Evolutionary conservation across 441 rosid genomes (phyloP).

Genomic region (Theobroma grandiflorum): DNA sequence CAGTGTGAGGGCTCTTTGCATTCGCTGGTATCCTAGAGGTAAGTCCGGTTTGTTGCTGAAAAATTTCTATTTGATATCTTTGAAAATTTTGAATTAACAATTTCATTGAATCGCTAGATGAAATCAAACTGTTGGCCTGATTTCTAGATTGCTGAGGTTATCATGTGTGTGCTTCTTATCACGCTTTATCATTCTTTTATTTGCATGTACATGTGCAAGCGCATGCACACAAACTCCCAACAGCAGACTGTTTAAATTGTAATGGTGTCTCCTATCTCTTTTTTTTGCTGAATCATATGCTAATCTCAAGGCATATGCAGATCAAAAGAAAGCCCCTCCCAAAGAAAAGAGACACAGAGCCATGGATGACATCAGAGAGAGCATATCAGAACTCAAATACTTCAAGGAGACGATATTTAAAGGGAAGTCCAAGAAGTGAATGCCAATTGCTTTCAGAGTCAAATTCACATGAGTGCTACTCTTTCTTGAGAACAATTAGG

Average conservation of each 20-base stretch:
- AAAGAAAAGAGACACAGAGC: slow-evolving; percentile 88
- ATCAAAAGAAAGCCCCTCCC: slow-evolving; percentile 62
- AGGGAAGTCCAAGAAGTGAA: slow-evolving; percentile 46
- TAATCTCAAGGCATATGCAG: slow-evolving; percentile 43
- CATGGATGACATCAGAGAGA: slow-evolving; percentile 90
- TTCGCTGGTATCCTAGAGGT: slow-evolving; percentile 91
- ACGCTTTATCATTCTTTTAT: not conserved
- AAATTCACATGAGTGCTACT: not conserved
- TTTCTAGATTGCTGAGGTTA: not conserved
- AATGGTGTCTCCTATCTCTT: not conserved
- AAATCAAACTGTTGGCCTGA: not conserved
- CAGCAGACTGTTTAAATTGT: not conserved
- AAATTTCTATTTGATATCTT: slow-evolving; percentile 5
- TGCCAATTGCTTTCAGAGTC: slow-evolving; percentile 13
- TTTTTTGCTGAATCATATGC: not conserved
- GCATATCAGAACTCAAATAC: slow-evolving; percentile 82
- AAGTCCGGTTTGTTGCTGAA: slow-evolving; percentile 25
- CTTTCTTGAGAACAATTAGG: not conserved
- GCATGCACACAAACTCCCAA: not conserved
- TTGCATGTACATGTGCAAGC: not conserved
- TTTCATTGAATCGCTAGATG: not conserved
- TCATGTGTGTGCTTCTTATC: not conserved
- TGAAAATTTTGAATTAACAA: not conserved
- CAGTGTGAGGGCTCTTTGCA: slow-evolving; percentile 81
- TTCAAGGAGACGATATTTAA: slow-evolving; percentile 82